phyloP scores from a whole-genome alignment of 208 protist species.

The Wallacemonas sp. region DNA sequence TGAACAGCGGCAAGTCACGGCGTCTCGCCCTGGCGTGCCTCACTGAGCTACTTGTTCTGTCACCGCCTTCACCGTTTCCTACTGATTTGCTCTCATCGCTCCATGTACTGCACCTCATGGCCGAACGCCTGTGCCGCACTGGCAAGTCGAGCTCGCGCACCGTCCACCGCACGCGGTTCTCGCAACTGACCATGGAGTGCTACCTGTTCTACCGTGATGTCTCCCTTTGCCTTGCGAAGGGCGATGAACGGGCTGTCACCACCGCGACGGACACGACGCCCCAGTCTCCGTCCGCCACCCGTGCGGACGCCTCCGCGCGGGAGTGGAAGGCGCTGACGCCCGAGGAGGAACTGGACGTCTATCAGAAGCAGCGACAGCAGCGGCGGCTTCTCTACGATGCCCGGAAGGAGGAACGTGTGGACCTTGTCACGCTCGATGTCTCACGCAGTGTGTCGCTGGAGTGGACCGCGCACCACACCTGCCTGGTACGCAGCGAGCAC shows the following conservation, averaged over 20 bases:
- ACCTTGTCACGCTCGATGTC: constrained; percentile 54
- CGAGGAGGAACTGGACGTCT: constrained; percentile 30
- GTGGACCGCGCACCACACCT: constrained; percentile 67
- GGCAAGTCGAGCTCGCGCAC: constrained; percentile 25
- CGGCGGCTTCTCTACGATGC: constrained; percentile 64
- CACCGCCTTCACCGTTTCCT: constrained; percentile 7
- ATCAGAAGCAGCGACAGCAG: constrained; percentile 55
- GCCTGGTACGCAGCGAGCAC: constrained; percentile 49
- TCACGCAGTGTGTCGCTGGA: constrained; percentile 66
- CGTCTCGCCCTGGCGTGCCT: constrained; percentile 68
- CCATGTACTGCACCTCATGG: constrained; percentile 70
- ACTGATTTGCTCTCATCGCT: constrained; percentile 17
- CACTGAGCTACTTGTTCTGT: constrained; percentile 58
- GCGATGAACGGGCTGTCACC: background rate
- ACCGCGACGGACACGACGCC: constrained; percentile 11
- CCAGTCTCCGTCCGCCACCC: background rate
- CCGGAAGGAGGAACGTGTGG: constrained; percentile 59
- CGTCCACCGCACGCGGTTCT: constrained; percentile 62
- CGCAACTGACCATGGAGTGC: constrained; percentile 68
- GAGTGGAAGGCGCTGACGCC: constrained; percentile 2
- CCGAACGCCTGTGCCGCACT: constrained; percentile 61
- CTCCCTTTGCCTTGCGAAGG: constrained; percentile 38
- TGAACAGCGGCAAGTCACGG: constrained; percentile 75
- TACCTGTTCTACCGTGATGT: constrained; percentile 68
- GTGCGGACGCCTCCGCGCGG: background rate